Evolutionary conservation across 2,329 filamentous ascomycete species (phyloP), one percentile per base, ranked within the genome.

Genomic region (Ceratocystis smalleyi): DNA sequence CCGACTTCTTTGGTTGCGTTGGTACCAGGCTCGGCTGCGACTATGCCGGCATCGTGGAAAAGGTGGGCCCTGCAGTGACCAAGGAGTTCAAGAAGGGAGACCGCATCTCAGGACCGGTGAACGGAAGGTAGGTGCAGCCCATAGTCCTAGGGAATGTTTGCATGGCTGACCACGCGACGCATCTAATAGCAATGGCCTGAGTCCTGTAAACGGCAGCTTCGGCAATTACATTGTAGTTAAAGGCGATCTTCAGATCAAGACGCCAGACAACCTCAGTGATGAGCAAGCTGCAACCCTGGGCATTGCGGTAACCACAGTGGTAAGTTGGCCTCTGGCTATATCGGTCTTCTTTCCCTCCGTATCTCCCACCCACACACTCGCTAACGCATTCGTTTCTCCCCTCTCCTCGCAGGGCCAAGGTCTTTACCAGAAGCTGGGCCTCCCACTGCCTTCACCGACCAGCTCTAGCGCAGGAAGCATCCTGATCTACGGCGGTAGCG

Each of bases 281-380:
- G 77, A 78, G 66, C 74, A 81, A 66, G 80, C 78, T 0, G 74
- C 79, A 1, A 77, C 75, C 1, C 67, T 78, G 0, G 76, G 76
- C 4, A 72, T 78, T 2, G 75, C 74, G 7, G 68, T 78, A n/a
- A 71, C 71, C 22, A 80, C 78, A 0, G 75, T 78, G 19, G 70
- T 70, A 69, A 54, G 69, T 68, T 30, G 5, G 43, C 10, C 5
- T 7, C 17, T 17, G 15, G 5, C 19, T 27, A 10, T 10, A 5
- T 30, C n/a, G 10, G 45, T 30, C 12, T 57, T 35, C 15, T 24
- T 47, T 7, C 57, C 17, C 61, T 27, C 3, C 19, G 6, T 51
- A 27, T 15, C 27, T 1, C 47, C 6, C 63, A 64, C 27, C 60
- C 49, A 43, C 49, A 59, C 27, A 54, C 15, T 8, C n/a, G 80